Evolutionary conservation across 2,329 filamentous ascomycete species (phyloP).

Genomic region (Clonostachys sp.): DNA sequence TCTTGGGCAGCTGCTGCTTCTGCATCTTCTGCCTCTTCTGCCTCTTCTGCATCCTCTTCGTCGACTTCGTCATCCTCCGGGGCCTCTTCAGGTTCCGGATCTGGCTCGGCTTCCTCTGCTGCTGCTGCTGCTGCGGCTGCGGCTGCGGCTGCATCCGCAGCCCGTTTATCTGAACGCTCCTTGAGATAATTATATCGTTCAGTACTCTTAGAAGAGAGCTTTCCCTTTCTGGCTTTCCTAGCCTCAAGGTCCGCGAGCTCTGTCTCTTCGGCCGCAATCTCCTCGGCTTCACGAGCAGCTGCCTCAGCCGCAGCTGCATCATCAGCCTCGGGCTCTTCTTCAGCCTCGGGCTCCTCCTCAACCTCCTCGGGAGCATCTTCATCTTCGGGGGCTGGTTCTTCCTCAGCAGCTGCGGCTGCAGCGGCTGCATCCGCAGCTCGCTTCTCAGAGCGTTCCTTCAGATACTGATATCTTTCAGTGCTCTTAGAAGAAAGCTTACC

Average conservation of each 20-base stretch:
- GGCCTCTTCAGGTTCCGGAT: conserved; percentile 7
- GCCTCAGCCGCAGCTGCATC: conserved; percentile 9
- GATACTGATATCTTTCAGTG: conserved; percentile 16
- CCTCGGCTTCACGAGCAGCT: conserved; percentile 2
- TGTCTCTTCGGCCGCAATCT: conserved; percentile 10
- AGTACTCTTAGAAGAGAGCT: conserved; percentile 10
- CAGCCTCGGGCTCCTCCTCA: neutral
- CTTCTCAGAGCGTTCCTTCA: conserved; percentile 10
- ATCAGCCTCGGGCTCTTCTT: conserved; percentile 12
- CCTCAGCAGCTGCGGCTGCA: conserved; percentile 13
- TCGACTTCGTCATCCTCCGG: conserved; percentile 2
- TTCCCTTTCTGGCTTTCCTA: conserved; percentile 19
- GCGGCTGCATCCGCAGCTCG: conserved; percentile 19
- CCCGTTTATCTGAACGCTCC: conserved; percentile 10
- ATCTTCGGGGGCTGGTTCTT: conserved; percentile 5
- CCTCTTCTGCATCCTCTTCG: conserved; percentile 19
- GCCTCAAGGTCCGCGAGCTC: conserved; percentile 15
- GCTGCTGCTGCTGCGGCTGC: conserved; percentile 5
- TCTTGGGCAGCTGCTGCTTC: conserved; percentile 17
- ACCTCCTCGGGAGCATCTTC: neutral
- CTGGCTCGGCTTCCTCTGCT: conserved; percentile 7
- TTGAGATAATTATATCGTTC: conserved; percentile 17
- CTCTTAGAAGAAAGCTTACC: conserved; percentile 12
- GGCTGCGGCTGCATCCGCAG: conserved; percentile 18
- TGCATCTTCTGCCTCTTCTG: conserved; percentile 16